These are phyloP conservation scores for Arctium minus DNA, from an alignment of 129 eudicot species.

Conservation along the genomic window DNA sequence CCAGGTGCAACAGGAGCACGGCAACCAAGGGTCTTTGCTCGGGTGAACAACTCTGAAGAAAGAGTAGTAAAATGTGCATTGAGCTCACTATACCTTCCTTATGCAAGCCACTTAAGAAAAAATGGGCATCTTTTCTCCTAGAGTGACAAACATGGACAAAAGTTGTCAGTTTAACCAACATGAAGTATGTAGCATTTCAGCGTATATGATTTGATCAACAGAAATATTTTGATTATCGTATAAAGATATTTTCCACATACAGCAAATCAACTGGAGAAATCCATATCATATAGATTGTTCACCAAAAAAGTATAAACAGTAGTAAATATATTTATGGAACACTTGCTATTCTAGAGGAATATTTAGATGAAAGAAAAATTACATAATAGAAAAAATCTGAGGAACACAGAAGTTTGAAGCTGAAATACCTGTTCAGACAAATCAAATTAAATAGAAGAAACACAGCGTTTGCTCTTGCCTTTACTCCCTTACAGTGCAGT, in stretches of 20 bases:
- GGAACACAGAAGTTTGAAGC: neutral
- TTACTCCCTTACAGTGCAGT: slow-evolving; percentile 43
- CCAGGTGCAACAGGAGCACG: slow-evolving; percentile 53
- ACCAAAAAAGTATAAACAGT: neutral
- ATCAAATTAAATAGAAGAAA: slow-evolving; percentile 53
- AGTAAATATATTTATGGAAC: neutral
- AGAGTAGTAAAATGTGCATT: slow-evolving; percentile 48
- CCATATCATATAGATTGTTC: neutral
- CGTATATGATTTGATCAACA: neutral
- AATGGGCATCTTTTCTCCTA: slow-evolving; percentile 58
- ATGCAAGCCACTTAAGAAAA: slow-evolving; percentile 48
- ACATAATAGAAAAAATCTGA: neutral
- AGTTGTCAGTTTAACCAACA: neutral
- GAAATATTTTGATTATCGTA: neutral
- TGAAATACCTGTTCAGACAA: slow-evolving; percentile 62
- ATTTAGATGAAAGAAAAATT: neutral
- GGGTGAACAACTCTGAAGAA: slow-evolving; percentile 49
- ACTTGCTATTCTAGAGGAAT: neutral
- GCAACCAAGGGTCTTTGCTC: slow-evolving; percentile 63
- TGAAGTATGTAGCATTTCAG: neutral
- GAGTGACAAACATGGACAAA: slow-evolving; percentile 11
- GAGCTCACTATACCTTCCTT: slow-evolving; percentile 45
- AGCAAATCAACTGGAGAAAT: neutral
- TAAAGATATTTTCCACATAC: neutral
- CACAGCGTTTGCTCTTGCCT: slow-evolving; percentile 52